These are phyloP conservation scores for Pseudogymnoascus verrucosus DNA, from an alignment of 2,329 filamentous ascomycete genomes.

Conservation along the genomic window DNA sequence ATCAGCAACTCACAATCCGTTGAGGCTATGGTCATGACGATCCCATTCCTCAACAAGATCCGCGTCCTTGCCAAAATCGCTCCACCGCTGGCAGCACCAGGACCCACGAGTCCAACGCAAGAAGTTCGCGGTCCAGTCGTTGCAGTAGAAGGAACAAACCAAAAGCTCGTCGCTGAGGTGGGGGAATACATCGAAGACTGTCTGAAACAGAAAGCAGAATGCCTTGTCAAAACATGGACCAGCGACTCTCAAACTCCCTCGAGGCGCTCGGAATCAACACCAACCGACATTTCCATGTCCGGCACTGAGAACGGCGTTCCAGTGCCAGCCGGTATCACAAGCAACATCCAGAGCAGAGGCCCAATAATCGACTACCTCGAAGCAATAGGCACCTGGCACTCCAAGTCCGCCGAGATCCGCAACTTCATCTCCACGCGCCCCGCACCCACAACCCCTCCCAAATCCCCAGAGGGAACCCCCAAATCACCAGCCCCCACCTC, in stretches of 20 bases:
- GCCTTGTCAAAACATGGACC: constrained; percentile 24
- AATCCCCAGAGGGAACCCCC: constrained; percentile 2
- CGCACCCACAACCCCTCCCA: not conserved
- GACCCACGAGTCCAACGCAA: constrained; percentile 27
- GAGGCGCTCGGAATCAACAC: not conserved
- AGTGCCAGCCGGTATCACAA: not conserved
- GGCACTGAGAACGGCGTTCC: not conserved
- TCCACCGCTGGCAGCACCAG: constrained; percentile 48
- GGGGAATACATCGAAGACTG: constrained; percentile 49
- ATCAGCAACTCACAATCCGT: constrained; percentile 40
- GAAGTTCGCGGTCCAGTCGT: constrained; percentile 68
- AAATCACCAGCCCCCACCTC: constrained; percentile 13
- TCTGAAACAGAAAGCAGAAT: constrained; percentile 22
- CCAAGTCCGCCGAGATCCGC: constrained; percentile 63
- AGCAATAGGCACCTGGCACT: constrained; percentile 66
- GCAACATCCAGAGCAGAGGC: not conserved
- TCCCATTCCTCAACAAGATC: constrained; percentile 69
- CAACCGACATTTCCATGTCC: not conserved
- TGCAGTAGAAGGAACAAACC: constrained; percentile 68
- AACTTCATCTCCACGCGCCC: constrained; percentile 40
- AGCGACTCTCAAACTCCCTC: not conserved
- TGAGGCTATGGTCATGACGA: constrained; percentile 66
- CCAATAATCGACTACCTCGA: constrained; percentile 54
- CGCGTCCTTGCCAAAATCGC: constrained; percentile 68
- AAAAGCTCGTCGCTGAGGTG: constrained; percentile 43